phyloP scores from a whole-genome alignment of 75 land plant genomes.

The Picea glauca region DNA sequence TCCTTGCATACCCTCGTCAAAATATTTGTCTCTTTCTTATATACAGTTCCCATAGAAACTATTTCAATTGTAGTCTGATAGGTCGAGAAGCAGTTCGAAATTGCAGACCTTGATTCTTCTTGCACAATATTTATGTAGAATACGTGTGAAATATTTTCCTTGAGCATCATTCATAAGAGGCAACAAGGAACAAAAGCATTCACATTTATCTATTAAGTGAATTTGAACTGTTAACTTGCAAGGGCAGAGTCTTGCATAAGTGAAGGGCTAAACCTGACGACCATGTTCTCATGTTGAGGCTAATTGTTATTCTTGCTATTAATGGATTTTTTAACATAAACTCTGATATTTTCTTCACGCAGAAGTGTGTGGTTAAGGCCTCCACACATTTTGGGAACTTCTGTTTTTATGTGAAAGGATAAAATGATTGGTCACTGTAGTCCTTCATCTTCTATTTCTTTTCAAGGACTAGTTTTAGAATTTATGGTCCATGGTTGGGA shows the following conservation, averaged over 20 bases:
- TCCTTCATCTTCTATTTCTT: no score
- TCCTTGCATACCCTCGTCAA: no score
- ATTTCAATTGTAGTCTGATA: no score
- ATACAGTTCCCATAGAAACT: no score
- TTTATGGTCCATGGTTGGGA: no score
- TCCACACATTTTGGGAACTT: background rate
- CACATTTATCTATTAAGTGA: background rate
- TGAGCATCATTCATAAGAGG: background rate
- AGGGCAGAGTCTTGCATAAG: background rate
- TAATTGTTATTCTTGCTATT: background rate
- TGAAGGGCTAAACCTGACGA: background rate
- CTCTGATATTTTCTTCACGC: background rate
- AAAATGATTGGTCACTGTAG: background rate
- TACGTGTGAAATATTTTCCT: background rate
- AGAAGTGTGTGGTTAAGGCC: background rate
- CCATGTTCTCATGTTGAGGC: background rate
- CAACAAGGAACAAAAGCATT: background rate
- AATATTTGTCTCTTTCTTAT: no score
- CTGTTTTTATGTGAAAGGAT: background rate
- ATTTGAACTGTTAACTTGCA: background rate
- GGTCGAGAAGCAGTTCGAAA: no score
- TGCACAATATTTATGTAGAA: no score
- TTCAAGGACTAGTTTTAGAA: no score
- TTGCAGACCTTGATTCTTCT: no score
- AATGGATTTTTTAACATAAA: background rate